Base-by-base conservation (phyloP, 2,329 filamentous ascomycete species). In the Seiridium cupressi region DNA sequence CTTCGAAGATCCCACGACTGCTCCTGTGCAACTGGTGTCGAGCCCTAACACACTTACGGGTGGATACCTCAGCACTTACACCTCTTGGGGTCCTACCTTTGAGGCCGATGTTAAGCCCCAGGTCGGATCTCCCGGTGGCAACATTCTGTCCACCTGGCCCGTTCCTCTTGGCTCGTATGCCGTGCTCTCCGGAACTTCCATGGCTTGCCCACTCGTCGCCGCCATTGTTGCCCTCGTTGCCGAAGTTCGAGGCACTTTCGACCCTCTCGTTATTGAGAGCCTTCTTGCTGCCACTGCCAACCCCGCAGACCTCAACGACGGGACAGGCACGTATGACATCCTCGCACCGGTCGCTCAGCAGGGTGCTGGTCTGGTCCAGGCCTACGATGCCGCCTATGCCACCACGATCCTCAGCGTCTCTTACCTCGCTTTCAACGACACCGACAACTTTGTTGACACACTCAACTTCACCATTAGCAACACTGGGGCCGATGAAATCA, bases 371-470 rank as follows among this genome's bases (percentile, higher is more conserved):
- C 74, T 88, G 10, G 74, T 89, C 54, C 83, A 87, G 64, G 86
- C 84, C 3, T 82, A 82, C 62, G 82, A 87, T 60, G 84, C 85
- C 3, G 83, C 85, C 5, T 79, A 82, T 64, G 75, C 81, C 13
- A 83, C 77, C 2, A 80, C 81, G 2, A 67, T 84, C 10, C 73
- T 89, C 26, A 81, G 79, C 65, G 79, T 78, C 8, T 82, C 82
- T n/a, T 84, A 81, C 69, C 72, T 89, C 11, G 80, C 83, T 3
- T 88, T 89, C 73, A 89, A 89, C 68, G 86, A 89, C 69, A 86
- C 85, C 0, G 82, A 84, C 63, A 70, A 88, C 75, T 81, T 86
- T 62, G 69, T 70, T 51, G 70, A 75, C 9, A 75, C 73, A 2
- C 73, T 80, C 48, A 79, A 80, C 63, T 86, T 89, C 68, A 80